Base-by-base conservation (phyloP, 106 monocot genomes). In the Dioscorea alata region DNA sequence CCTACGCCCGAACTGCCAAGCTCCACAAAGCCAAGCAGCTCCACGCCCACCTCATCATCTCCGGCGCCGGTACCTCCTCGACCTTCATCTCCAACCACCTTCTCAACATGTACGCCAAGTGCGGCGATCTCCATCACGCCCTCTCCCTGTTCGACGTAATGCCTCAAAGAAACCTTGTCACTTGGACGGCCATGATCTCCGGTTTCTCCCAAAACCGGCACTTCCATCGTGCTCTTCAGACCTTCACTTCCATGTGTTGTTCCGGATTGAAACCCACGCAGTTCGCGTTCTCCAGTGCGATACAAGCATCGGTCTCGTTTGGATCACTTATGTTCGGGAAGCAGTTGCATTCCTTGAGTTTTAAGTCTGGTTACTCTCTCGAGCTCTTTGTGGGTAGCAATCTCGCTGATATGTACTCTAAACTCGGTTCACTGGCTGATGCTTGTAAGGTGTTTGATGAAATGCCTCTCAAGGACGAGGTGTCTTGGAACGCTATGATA, bases 361-460 rank as follows among this genome's bases (percentile, higher is more conserved):
- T 85, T 48, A 81, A 78, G 33, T 25, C 67, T 15, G 78, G 81
- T 5, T 75, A 78, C 49, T 50, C 56, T 59, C 20, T 49, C 8
- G 85, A 85, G 16, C 48, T 81, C 31, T 85, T 85, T 16, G 85
- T 85, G 10, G 85, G 81, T 21, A 85, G 85, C 56, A 81, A 73
- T 56, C 75, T 85, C 57, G 81, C 75, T 2, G 75, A 78, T 48
- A 78, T 85, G 85, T 85, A 85, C 64, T 75, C 75, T 6, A 78
- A 78, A 69, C 81, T 81, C 42, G 72, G 62, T 18, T 75, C 49
- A 3, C 20, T 81, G 72, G 25, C 0, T 2, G 63, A 74, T 14
- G 78, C 78, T 14, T 61, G 68, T 58, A 42, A 25, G 69, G 23
- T 81, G 10, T 85, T 85, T 20, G 75, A 85, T 21, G 64, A 63